Evolutionary conservation across 2,329 filamentous ascomycete genomes (phyloP), one percentile per base, ranked within the genome.

Genomic region (Hymenoscyphus scutula): DNA sequence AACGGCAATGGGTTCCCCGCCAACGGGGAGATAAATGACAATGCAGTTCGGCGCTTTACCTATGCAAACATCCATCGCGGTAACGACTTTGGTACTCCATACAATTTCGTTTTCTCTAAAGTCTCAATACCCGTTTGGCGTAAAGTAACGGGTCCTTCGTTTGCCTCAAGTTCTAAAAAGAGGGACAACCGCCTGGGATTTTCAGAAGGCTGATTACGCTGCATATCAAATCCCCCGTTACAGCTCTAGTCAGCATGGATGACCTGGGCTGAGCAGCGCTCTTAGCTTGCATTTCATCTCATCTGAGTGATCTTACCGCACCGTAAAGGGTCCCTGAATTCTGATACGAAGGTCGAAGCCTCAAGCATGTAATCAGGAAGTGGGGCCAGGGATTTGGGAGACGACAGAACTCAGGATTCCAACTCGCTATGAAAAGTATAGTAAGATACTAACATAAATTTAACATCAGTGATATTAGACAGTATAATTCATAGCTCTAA

Each of bases 161-260:
- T 48, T 19, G 19, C 41, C 19, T 48, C 19, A 11, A 45, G 41
- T 45, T 19, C 41, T 19, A 45, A 19, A 48, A 48, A 17, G 23
- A 8, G 41, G 6, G 7, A 30, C 29, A 17, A 45, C 38, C 6
- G 6, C 38, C n/a, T n/a, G 23, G 41, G 41, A 45, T 45, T 23
- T 45, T 19, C 13, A n/a, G 6, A 41, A 15, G 17, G 37, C 37
- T 41, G 37, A 41, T 41, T 41, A 15, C 17, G 37, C 17, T 41
- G 13, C 37, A 41, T 17, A 19, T 5, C 38, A 41, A n/a, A n/a
- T n/a, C n/a, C 11, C 41, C 7, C 8, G 41, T 11, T 48, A 48
- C 41, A 25, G 41, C 41, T 48, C 41, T 48, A 25, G 41, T 48
- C 41, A 48, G 41, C 41, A 48, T 48, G 41, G 41, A 48, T 25